Conservation (phyloP, 805 yeast species). For the Saccharomycopsis microspora region DNA sequence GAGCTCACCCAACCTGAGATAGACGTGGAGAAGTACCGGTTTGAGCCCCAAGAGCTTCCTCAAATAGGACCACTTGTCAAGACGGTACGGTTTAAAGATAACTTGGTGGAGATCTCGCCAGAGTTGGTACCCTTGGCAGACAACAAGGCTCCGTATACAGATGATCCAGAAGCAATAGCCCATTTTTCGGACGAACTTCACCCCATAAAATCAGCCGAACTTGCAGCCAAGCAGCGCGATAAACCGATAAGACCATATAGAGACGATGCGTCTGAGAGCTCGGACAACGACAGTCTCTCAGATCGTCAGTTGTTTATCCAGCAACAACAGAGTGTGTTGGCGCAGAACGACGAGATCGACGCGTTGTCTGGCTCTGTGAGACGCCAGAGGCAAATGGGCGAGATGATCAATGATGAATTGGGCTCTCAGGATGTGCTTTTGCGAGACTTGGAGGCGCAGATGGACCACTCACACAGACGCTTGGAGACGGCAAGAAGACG, state of each 20-base stretch:
- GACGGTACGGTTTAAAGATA: conserved; percentile 15
- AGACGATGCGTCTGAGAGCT: neutral
- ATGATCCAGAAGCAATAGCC: neutral
- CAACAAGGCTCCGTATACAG: too few relatives aligned
- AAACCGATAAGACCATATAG: neutral
- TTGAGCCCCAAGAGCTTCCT: conserved; percentile 5
- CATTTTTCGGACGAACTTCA: too few relatives aligned
- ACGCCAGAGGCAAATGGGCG: conserved; percentile 33
- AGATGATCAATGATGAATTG: conserved; percentile 36
- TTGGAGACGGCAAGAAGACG: conserved; percentile 30
- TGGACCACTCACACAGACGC: conserved; percentile 31
- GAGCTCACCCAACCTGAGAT: conserved; percentile 3
- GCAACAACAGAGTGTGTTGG: conserved; percentile 36
- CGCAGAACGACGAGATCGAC: conserved; percentile 35
- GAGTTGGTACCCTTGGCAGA: neutral
- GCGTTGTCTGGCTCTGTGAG: conserved; percentile 31
- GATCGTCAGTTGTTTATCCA: conserved; percentile 26
- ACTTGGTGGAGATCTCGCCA: conserved; percentile 12
- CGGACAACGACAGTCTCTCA: conserved; percentile 17
- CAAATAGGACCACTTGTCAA: conserved; percentile 8
- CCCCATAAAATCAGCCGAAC: too few relatives aligned
- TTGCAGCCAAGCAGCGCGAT: too few relatives aligned
- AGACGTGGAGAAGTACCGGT: conserved; percentile 6
- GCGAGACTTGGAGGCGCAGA: conserved; percentile 37
- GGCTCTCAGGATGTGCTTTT: conserved; percentile 36